Evolutionary conservation across 257 asterid species (phyloP).

Genomic region (Solanum etuberosum): DNA sequence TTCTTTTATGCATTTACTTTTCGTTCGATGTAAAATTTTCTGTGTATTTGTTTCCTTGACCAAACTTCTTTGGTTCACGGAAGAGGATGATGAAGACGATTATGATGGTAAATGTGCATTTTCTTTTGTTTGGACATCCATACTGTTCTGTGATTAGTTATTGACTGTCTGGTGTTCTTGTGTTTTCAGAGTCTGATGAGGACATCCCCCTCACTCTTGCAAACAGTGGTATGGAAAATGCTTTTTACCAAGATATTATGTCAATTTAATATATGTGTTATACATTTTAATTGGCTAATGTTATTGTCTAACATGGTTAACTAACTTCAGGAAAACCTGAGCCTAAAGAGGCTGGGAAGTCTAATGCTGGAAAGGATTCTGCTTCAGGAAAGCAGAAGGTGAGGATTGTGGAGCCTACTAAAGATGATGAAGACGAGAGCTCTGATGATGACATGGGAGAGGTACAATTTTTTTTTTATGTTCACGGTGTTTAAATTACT

Average conservation of each 20-base stretch:
- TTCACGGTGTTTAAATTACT: not conserved
- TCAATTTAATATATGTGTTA: not conserved
- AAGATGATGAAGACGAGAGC: constrained; percentile 5
- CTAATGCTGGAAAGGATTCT: constrained; percentile 1
- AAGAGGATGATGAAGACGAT: not conserved
- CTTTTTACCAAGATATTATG: not conserved
- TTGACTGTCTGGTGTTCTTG: not conserved
- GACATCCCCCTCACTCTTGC: not conserved
- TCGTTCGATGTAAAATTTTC: not conserved
- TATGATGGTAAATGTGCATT: not conserved
- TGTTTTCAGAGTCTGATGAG: not conserved
- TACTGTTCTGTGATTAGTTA: not conserved
- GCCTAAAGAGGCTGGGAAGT: constrained; percentile 5
- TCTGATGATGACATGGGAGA: not conserved
- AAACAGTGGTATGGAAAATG: not conserved
- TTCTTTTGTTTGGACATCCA: not conserved
- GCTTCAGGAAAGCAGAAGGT: constrained; percentile 1
- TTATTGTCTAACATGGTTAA: not conserved
- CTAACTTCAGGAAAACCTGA: not conserved
- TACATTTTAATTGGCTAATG: not conserved
- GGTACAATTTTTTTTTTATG: not conserved
- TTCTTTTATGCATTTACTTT: not conserved
- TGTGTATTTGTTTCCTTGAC: constrained; percentile 1
- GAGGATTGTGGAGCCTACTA: constrained; percentile 1
- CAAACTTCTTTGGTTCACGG: not conserved